Evolutionary conservation across 192 early-diverging fungal genomes (phyloP).

Genomic region (Backusella australiensis): DNA sequence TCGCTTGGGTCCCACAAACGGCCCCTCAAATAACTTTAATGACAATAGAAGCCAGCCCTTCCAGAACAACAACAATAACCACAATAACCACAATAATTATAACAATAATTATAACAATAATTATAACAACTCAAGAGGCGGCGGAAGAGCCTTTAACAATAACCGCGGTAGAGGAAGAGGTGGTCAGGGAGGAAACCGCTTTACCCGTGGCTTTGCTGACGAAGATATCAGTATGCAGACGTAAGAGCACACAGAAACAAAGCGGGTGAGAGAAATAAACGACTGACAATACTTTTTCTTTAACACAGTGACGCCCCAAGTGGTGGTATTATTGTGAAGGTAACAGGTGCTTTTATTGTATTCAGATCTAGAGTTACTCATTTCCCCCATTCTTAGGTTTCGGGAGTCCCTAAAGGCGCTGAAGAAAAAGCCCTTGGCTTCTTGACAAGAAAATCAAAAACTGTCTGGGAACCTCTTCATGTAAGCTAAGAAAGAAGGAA

Average conservation of each 20-base stretch:
- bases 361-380: not conserved
- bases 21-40: not conserved
- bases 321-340: constrained; percentile 11
- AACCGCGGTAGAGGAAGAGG: constrained; percentile 21
- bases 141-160: not conserved
- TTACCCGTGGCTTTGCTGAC: constrained; percentile 16
- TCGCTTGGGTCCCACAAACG: not conserved
- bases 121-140: not conserved
- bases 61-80: not conserved
- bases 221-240: constrained; percentile 25
- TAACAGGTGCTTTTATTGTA: not conserved
- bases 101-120: not conserved
- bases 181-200: not conserved
- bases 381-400: constrained; percentile 5
- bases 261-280: not conserved
- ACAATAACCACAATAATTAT: not conserved
- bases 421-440: constrained; percentile 21
- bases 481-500: not conserved
- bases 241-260: not conserved
- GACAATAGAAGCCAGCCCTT: not conserved
- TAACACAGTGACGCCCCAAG: not conserved
- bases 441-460: constrained; percentile 21
- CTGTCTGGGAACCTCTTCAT: constrained; percentile 21
- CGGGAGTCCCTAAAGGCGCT: constrained; percentile 19
- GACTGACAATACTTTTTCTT: not conserved